These are phyloP conservation scores for Neohortaea acidophila DNA, from an alignment of 495 filamentous ascomycete genomes.

Conservation along the genomic window DNA sequence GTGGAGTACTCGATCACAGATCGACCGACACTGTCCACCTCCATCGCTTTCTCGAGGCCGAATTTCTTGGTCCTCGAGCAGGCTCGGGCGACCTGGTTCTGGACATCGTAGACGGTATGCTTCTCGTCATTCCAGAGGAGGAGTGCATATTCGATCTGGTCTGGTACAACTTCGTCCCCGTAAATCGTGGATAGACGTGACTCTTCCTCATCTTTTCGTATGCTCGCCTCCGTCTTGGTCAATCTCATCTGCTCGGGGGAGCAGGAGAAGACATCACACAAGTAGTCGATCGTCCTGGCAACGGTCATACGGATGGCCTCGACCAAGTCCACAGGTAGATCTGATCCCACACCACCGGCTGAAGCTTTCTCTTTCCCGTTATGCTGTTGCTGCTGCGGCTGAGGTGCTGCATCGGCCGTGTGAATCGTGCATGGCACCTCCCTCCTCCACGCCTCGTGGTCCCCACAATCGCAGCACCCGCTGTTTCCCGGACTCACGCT, in stretches of 20 bases:
- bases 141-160: conserved; percentile 63
- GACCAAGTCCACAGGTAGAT: conserved; percentile 56
- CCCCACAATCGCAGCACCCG: conserved; percentile 94
- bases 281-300: conserved; percentile 71
- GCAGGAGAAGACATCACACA: conserved; percentile 94
- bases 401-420: conserved; percentile 36
- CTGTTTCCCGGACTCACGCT: conserved; percentile 74
- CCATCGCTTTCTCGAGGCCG: conserved; percentile 60
- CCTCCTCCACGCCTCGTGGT: conserved; percentile 77
- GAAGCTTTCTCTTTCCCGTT: conserved; percentile 44
- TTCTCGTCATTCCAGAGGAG: conserved; percentile 98
- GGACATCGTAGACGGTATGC: conserved; percentile 84
- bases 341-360: background rate
- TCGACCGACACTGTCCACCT: conserved; percentile 74
- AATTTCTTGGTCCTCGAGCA: conserved; percentile 57
- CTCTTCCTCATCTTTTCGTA: conserved; percentile 62
- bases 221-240: conserved; percentile 62
- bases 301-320: conserved; percentile 69
- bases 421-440: conserved; percentile 91
- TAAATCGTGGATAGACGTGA: conserved; percentile 63
- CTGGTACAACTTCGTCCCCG: conserved; percentile 38
- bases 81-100: conserved; percentile 75
- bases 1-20: conserved; percentile 63
- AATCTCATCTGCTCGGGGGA: conserved; percentile 88
- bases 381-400: conserved; percentile 37